phyloP scores from a whole-genome alignment of 2,329 filamentous ascomycete species.

The Aplosporella prunicola region DNA sequence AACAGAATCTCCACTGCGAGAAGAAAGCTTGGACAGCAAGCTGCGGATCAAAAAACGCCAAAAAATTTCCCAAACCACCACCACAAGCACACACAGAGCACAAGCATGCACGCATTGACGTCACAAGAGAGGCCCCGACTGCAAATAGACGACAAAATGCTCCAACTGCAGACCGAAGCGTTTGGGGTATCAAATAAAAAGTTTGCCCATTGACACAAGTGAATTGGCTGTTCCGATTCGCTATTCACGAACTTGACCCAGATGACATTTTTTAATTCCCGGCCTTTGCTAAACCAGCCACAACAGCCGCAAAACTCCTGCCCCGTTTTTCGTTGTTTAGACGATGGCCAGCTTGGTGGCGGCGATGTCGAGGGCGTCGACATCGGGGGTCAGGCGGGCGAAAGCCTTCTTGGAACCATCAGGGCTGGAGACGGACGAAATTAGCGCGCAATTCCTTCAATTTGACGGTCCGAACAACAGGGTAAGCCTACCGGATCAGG shows the following conservation, averaged over 20 bases:
- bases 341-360: slow-evolving; percentile 98
- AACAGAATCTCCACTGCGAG: too few species aligned
- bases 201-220: slow-evolving; percentile 1
- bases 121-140: too few species aligned
- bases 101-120: too few species aligned
- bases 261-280: slow-evolving; percentile 10
- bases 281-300: slow-evolving; percentile 4
- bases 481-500: slow-evolving; percentile 70
- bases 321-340: slow-evolving; percentile 43
- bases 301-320: slow-evolving; percentile 10
- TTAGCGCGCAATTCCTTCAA: background rate
- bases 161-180: too few species aligned
- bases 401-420: slow-evolving; percentile 99
- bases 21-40: too few species aligned
- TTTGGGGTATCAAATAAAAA: too few species aligned
- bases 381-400: slow-evolving; percentile 86
- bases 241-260: slow-evolving; percentile 10
- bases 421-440: slow-evolving; percentile 48
- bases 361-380: slow-evolving; percentile 97
- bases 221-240: slow-evolving; percentile 12
- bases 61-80: too few species aligned
- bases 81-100: too few species aligned
- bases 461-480: too few species aligned
- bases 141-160: too few species aligned
- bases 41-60: too few species aligned